Evolutionary conservation across 345 rosid species (phyloP).

Genomic region (Eucalyptus erythrocorys): DNA sequence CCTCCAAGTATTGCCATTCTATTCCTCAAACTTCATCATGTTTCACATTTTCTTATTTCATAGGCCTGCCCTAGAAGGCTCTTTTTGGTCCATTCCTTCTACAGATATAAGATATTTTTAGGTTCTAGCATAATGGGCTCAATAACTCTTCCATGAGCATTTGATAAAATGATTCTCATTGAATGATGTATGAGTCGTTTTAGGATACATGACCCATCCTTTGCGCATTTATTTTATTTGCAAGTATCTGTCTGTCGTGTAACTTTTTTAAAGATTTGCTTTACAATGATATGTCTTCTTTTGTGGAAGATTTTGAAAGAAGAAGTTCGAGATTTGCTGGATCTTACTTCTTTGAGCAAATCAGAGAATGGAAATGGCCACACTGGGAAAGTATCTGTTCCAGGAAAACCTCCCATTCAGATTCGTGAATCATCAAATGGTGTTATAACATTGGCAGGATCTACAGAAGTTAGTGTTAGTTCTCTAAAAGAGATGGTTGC

Average conservation of each 20-base stretch:
- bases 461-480: slow-evolving; percentile 81
- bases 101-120: background rate
- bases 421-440: slow-evolving; percentile 96
- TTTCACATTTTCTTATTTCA: background rate
- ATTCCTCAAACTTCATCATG: background rate
- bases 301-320: slow-evolving; percentile 81
- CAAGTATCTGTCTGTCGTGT: background rate
- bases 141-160: background rate
- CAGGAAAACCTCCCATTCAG: slow-evolving; percentile 92
- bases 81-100: background rate
- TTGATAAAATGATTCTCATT: background rate
- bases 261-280: background rate
- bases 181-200: background rate
- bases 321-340: slow-evolving; percentile 95
- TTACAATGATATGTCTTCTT: slow-evolving; percentile 1
- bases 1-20: background rate
- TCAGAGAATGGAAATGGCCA: slow-evolving; percentile 47
- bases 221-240: background rate
- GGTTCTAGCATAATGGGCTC: background rate
- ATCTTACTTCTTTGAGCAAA: slow-evolving; percentile 44
- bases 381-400: slow-evolving; percentile 43
- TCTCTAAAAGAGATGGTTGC: slow-evolving; percentile 87
- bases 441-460: slow-evolving; percentile 94
- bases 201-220: background rate
- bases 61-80: background rate